Conservation (phyloP, 2,329 filamentous ascomycete genomes). For the Fusarium penzigii region DNA sequence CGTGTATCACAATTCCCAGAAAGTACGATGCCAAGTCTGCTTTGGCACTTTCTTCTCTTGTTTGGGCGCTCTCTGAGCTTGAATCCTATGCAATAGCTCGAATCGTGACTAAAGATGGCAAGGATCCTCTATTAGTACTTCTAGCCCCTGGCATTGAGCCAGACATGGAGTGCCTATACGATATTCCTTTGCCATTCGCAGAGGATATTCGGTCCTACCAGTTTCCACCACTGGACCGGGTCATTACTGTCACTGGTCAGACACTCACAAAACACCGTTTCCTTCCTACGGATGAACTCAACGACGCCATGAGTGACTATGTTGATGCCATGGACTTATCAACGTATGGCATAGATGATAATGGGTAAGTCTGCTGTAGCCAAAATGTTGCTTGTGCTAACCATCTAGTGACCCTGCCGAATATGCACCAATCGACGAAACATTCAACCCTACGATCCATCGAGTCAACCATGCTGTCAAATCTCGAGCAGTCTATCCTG, state of each 20-base stretch:
- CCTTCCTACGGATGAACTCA: slow-evolving; percentile 73
- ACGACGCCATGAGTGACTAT: slow-evolving; percentile 83
- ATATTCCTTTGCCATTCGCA: slow-evolving; percentile 87
- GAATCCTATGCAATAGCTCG: slow-evolving; percentile 86
- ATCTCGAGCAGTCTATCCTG: slow-evolving; percentile 74
- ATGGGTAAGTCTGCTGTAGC: slow-evolving; percentile 55
- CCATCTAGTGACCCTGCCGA: slow-evolving; percentile 53
- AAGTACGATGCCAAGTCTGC: slow-evolving; percentile 79
- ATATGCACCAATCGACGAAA: slow-evolving; percentile 77
- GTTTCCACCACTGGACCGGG: slow-evolving; percentile 85
- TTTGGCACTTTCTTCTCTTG: slow-evolving; percentile 83
- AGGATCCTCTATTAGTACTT: slow-evolving; percentile 74
- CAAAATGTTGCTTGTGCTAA: slow-evolving; percentile 13
- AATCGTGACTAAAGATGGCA: slow-evolving; percentile 80
- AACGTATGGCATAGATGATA: slow-evolving; percentile 68
- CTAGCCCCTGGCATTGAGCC: slow-evolving; percentile 78
- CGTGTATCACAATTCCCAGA: slow-evolving; percentile 75
- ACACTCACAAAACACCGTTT: slow-evolving; percentile 79
- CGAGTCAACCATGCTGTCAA: slow-evolving; percentile 84
- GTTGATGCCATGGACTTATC: slow-evolving; percentile 92
- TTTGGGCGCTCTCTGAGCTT: slow-evolving; percentile 82
- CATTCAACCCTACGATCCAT: slow-evolving; percentile 84
- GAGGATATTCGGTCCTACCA: slow-evolving; percentile 90
- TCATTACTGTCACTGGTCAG: slow-evolving; percentile 84
- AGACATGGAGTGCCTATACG: slow-evolving; percentile 82